These are phyloP conservation scores for Apium graveolens DNA, from an alignment of 129 eudicot species.

Conservation along the genomic window DNA sequence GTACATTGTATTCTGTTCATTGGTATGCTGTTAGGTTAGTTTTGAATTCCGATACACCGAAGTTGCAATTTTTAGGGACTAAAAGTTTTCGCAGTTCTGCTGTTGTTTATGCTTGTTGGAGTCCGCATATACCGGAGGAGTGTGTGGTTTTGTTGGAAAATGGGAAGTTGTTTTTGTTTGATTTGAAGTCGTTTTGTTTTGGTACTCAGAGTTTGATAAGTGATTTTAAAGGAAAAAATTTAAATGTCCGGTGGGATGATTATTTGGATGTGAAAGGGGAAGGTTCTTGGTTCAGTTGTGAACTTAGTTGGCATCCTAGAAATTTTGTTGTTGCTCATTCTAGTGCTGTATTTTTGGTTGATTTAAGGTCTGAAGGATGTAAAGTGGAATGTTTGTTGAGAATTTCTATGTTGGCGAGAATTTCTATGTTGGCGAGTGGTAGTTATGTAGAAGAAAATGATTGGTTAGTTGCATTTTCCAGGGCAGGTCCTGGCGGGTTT, in stretches of 20 bases:
- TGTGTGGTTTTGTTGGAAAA: conserved; percentile 50
- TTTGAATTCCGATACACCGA: conserved; percentile 13
- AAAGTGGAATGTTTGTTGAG: conserved; percentile 39
- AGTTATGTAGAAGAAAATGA: conserved; percentile 20
- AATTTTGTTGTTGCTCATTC: conserved; percentile 47
- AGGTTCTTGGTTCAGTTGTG: conserved; percentile 65
- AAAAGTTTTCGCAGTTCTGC: conserved; percentile 29
- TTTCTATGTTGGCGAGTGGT: conserved; percentile 9
- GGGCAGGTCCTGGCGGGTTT: conserved; percentile 42
- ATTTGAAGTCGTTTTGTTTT: conserved; percentile 25
- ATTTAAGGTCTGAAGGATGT: conserved; percentile 35
- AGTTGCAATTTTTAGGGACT: conserved; percentile 26
- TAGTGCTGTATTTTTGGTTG: conserved; percentile 48
- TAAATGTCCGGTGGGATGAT: conserved; percentile 28
- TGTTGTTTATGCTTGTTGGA: conserved; percentile 71
- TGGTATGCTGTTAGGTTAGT: conserved; percentile 29
- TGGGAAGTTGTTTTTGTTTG: conserved; percentile 57
- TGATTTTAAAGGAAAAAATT: conserved; percentile 23
- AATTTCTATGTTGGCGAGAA: conserved; percentile 16
- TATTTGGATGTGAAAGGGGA: conserved; percentile 15
- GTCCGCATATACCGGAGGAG: conserved; percentile 60
- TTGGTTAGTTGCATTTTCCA: conserved; percentile 45
- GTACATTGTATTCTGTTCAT: conserved; percentile 27
- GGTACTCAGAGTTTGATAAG: background rate
- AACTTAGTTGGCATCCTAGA: conserved; percentile 80